These are phyloP conservation scores for Tetrastigma voinierianum DNA, from an alignment of 164 flowering plant species.

Conservation along the genomic window DNA sequence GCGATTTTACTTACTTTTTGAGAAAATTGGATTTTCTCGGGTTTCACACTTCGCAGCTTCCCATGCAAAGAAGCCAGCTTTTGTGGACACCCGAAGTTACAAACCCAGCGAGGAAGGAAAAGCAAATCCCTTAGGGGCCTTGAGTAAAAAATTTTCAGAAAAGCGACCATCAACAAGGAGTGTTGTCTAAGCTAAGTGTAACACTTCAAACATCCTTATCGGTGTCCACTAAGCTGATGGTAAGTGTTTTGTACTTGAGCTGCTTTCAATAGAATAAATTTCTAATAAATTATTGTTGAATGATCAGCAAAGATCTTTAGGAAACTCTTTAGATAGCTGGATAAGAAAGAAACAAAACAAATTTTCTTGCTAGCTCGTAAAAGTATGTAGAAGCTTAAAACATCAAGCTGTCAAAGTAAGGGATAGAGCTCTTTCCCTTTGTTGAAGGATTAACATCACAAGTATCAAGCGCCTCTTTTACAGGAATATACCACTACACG, in stretches of 20 bases:
- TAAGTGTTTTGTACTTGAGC: slow-evolving; percentile 34
- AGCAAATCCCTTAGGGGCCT: too few species aligned
- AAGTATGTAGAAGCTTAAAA: slow-evolving; percentile 73
- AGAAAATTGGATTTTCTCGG: too few species aligned
- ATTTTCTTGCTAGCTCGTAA: slow-evolving; percentile 82
- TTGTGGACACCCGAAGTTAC: too few species aligned
- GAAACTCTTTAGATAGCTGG: too few species aligned
- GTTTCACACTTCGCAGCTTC: too few species aligned
- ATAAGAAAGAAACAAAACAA: too few species aligned
- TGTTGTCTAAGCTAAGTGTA: slow-evolving; percentile 81
- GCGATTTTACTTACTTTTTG: too few species aligned
- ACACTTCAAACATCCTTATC: slow-evolving; percentile 91
- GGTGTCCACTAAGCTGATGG: slow-evolving; percentile 88
- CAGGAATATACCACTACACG: slow-evolving; percentile 73
- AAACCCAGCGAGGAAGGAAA: too few species aligned
- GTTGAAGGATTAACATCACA: slow-evolving; percentile 28
- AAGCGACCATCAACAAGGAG: too few species aligned
- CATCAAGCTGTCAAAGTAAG: slow-evolving; percentile 65
- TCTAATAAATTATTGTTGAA: slow-evolving; percentile 85
- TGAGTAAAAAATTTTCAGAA: too few species aligned
- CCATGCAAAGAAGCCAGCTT: too few species aligned
- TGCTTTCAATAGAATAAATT: slow-evolving; percentile 59
- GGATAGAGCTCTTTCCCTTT: slow-evolving; percentile 30
- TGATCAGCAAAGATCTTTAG: too few species aligned
- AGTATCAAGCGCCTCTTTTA: slow-evolving; percentile 37